Percentiles rank a stretch among this genome's conserved stretches.
phyloP scores from a whole-genome alignment of 495 filamentous ascomycete species.

The Aspergillus heteromorphus region DNA sequence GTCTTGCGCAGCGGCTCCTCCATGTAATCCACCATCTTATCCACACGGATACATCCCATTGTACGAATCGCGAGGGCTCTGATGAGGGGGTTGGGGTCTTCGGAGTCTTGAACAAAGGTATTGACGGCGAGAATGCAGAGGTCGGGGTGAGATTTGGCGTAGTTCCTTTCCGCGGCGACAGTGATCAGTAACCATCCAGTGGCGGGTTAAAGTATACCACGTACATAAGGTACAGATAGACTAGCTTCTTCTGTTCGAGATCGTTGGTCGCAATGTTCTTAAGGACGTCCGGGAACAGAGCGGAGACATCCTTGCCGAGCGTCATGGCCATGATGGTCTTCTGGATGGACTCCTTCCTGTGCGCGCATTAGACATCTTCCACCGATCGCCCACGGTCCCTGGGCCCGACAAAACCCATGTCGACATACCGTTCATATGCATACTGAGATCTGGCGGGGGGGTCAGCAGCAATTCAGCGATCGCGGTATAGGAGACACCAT shows the following conservation, averaged over 20 bases:
- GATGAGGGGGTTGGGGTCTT: conserved; percentile 96
- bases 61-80: conserved; percentile 92
- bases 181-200: conserved; percentile 7
- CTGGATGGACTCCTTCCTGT: conserved; percentile 93
- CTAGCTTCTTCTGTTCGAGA: conserved; percentile 98
- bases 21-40: conserved; percentile 99
- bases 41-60: conserved; percentile 99
- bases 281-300: conserved; percentile 93
- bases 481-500: conserved; percentile 26
- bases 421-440: conserved; percentile 80
- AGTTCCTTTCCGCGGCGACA: conserved; percentile 63
- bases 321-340: conserved; percentile 99
- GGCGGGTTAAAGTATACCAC: conserved; percentile 19
- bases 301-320: conserved; percentile 95
- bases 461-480: conserved; percentile 23
- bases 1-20: conserved; percentile 97
- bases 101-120: conserved; percentile 97
- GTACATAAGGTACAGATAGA: conserved; percentile 97
- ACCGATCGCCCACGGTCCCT: not conserved
- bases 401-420: not conserved
- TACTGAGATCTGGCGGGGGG: conserved; percentile 69
- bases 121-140: conserved; percentile 99
- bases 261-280: conserved; percentile 97
- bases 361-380: conserved; percentile 23
- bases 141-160: conserved; percentile 98